A percentile compares a stretch with the other conserved stretches of the same genome.
Evolutionary conservation across 2,329 filamentous ascomycete species (phyloP).

Genomic region (Massarina eburnea): DNA sequence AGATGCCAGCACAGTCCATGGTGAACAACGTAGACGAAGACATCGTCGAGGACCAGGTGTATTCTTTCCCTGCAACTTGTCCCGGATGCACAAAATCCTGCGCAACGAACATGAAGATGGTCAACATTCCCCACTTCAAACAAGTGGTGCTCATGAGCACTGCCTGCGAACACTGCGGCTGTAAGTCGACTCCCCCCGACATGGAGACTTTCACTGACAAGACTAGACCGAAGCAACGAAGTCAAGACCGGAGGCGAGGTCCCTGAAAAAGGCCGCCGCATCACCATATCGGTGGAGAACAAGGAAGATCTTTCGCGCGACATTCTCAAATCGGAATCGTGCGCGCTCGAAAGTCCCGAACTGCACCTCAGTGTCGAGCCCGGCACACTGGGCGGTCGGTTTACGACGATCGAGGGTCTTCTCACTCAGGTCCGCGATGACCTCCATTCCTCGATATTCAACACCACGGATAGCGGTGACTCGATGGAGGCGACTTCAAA

Average conservation of each 20-base stretch:
- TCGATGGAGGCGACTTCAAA: slow-evolving; percentile 69
- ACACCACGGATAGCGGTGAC: slow-evolving; percentile 70
- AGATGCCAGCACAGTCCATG: slow-evolving; percentile 39
- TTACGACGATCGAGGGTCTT: slow-evolving; percentile 94
- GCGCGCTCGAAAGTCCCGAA: slow-evolving; percentile 82
- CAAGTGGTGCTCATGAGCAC: slow-evolving; percentile 96
- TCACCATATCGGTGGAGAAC: slow-evolving; percentile 72
- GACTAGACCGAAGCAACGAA: slow-evolving; percentile 80
- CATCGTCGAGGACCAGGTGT: slow-evolving; percentile 91
- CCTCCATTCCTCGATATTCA: slow-evolving; percentile 83
- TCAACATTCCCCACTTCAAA: slow-evolving; percentile 97
- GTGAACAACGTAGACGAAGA: slow-evolving; percentile 61
- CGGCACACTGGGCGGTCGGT: slow-evolving; percentile 90
- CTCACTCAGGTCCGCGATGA: slow-evolving; percentile 91
- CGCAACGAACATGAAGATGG: slow-evolving; percentile 97
- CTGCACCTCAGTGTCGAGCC: slow-evolving; percentile 85
- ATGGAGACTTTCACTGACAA: slow-evolving; percentile 2
- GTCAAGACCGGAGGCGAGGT: slow-evolving; percentile 96
- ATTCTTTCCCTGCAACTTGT: slow-evolving; percentile 88
- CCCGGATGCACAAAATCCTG: slow-evolving; percentile 86
- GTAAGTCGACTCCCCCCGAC: slow-evolving; percentile 24
- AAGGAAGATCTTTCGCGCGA: slow-evolving; percentile 80
- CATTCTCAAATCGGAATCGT: slow-evolving; percentile 95
- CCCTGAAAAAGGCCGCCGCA: slow-evolving; percentile 80
- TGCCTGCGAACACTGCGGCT: slow-evolving; percentile 86